These are phyloP conservation scores for Daldinia eschscholtzii DNA, from an alignment of 2,329 filamentous ascomycete species.

Conservation along the genomic window DNA sequence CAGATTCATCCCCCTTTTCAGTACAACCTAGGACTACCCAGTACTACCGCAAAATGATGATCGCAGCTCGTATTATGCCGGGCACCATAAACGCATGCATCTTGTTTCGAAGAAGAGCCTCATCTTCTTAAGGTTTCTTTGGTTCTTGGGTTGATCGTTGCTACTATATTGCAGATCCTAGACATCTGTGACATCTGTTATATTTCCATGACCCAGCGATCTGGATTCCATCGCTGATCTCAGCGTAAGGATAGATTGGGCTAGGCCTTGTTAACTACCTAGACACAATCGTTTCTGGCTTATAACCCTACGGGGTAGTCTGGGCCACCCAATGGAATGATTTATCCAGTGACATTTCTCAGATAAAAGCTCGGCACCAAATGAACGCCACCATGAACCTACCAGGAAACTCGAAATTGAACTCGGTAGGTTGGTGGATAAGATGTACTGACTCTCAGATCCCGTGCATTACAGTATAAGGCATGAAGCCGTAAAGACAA, in stretches of 20 bases:
- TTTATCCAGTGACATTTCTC: neutral
- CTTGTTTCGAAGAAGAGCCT: conserved; percentile 32
- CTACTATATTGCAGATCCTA: conserved; percentile 26
- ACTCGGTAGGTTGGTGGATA: neutral
- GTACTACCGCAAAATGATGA: conserved; percentile 15
- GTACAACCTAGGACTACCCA: conserved; percentile 6
- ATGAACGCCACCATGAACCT: neutral
- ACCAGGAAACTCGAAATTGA: conserved; percentile 1
- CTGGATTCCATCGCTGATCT: conserved; percentile 1
- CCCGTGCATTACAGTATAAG: neutral
- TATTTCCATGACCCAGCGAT: conserved; percentile 15
- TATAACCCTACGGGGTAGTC: neutral
- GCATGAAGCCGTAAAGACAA: neutral
- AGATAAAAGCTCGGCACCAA: neutral
- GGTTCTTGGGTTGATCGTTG: conserved; percentile 2
- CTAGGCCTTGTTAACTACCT: neutral
- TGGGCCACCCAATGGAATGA: neutral
- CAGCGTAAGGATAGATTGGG: conserved; percentile 4
- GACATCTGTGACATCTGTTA: conserved; percentile 9
- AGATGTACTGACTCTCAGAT: neutral
- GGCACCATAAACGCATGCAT: conserved; percentile 24
- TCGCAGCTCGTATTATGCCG: conserved; percentile 26
- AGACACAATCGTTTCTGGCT: neutral
- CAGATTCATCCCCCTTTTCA: conserved; percentile 6
- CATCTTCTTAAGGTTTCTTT: conserved; percentile 19